Evolutionary conservation across 306 rosid genomes (phyloP), one percentile per base, ranked within the genome.

Genomic region (Cucumis melo): DNA sequence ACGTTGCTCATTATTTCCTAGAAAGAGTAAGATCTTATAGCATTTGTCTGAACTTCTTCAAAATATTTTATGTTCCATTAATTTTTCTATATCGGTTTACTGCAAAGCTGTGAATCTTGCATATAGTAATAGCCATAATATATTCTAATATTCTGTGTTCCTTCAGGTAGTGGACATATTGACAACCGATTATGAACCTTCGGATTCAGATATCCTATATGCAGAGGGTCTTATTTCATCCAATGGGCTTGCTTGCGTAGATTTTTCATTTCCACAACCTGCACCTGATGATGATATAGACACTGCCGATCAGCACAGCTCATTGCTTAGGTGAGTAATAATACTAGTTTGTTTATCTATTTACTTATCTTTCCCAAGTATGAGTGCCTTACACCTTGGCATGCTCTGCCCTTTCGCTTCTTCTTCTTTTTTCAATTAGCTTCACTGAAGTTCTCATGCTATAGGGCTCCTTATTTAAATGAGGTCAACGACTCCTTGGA

Each of bases 191-290:
- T 92, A 92, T 80, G 97, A 95, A 81, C 98, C 99, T 53, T 89
- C 98, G 8, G 96, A 95, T 86, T 81, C 87, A 59, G 99, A 95
- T 81, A 92, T 95, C 74, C 92, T 95, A 29, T 89, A 89, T 79
- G 97, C 98, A 46, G 99, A 92, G 87, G 97, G 99, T 76, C 95
- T 90, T 78, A 95, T 94, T 83, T 88, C 99, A 83, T 89, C 95
- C 57, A 95, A 95, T 87, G 99, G 99, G 75, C 93, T 95, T 66
- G 95, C 93, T 63, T 87, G 87, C 84, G 92, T 89, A 60, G 99
- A 95, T 81, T 95, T 92, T 86, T 90, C 99, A 82, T 92, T 95
- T 85, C 96, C 97, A 76, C 91, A 74, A 60, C 61, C 89, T 60
- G 84, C 82, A 79, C 81, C 91, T 68, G 91, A 89, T 63, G 96